Percentiles rank a stretch among this genome's conserved stretches.
phyloP scores from a whole-genome alignment of 1,139 yeast genomes.

The Yamadazyma jaroonii region DNA sequence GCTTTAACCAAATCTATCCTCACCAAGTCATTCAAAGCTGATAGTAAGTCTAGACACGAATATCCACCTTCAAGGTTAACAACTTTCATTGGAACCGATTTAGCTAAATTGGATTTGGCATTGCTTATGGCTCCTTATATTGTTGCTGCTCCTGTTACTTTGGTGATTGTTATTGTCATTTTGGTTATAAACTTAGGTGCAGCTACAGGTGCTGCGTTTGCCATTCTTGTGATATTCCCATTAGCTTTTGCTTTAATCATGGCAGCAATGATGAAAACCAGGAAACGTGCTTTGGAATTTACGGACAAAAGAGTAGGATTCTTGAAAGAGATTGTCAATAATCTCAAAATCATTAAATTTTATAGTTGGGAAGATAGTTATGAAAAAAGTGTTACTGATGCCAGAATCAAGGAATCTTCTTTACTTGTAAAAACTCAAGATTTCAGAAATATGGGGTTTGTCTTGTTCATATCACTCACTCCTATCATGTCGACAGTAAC shows the following conservation, averaged over 20 bases:
- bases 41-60: conserved; percentile 55
- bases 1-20: conserved; percentile 65
- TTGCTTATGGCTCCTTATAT: conserved; percentile 29
- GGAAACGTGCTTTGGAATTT: conserved; percentile 25
- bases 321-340: conserved; percentile 34
- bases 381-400: conserved; percentile 41
- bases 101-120: conserved; percentile 36
- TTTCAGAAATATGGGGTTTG: conserved; percentile 27
- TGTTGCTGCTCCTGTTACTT: conserved; percentile 26
- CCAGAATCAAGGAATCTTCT: conserved; percentile 50
- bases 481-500: conserved; percentile 64
- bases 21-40: conserved; percentile 63
- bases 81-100: conserved; percentile 40
- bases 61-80: conserved; percentile 70
- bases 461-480: background rate
- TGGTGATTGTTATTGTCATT: conserved; percentile 29
- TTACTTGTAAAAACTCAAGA: conserved; percentile 47
- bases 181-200: conserved; percentile 34
- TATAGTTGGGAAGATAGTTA: conserved; percentile 74
- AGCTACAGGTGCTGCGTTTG: conserved; percentile 31
- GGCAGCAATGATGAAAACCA: conserved; percentile 22
- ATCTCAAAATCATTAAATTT: conserved; percentile 35
- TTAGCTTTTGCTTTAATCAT: conserved; percentile 22
- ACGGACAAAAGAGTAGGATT: conserved; percentile 34
- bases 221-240: conserved; percentile 23